Conservation (phyloP, 2,329 filamentous ascomycete genomes). For the Pestalotiopsis fici region DNA sequence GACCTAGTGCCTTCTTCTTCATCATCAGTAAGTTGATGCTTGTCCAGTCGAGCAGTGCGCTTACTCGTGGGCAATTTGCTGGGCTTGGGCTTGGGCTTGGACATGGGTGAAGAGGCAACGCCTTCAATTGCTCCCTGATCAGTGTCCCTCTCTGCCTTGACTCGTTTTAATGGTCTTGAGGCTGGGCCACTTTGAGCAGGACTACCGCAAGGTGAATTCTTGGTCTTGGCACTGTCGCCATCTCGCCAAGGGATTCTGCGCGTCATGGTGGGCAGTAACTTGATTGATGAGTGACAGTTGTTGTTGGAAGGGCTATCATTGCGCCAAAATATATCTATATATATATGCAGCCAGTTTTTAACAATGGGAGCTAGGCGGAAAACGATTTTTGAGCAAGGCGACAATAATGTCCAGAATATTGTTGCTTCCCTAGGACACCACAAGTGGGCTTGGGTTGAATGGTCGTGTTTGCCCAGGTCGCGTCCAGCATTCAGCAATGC, state of each 20-base stretch:
- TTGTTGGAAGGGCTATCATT: neutral
- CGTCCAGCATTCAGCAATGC: neutral
- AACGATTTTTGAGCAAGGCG: neutral
- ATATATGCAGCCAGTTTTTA: neutral
- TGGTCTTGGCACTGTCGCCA: neutral
- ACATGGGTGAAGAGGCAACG: neutral
- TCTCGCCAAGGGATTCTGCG: conserved; percentile 1
- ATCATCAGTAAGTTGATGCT: neutral
- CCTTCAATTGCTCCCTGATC: neutral
- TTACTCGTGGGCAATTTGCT: neutral
- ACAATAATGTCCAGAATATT: neutral
- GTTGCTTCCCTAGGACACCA: neutral
- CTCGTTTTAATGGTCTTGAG: neutral
- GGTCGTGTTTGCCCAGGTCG: neutral
- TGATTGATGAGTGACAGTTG: neutral
- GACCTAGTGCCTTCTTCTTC: neutral
- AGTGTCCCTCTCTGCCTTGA: neutral
- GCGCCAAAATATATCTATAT: neutral
- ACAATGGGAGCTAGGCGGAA: neutral
- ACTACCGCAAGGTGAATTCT: neutral
- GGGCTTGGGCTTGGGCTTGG: neutral
- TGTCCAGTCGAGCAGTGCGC: neutral
- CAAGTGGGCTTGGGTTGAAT: neutral
- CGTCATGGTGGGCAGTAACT: neutral
- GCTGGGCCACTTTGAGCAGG: neutral